These are phyloP conservation scores for Fusarium chlamydosporum DNA, from an alignment of 2,329 filamentous ascomycete genomes.

Conservation along the genomic window DNA sequence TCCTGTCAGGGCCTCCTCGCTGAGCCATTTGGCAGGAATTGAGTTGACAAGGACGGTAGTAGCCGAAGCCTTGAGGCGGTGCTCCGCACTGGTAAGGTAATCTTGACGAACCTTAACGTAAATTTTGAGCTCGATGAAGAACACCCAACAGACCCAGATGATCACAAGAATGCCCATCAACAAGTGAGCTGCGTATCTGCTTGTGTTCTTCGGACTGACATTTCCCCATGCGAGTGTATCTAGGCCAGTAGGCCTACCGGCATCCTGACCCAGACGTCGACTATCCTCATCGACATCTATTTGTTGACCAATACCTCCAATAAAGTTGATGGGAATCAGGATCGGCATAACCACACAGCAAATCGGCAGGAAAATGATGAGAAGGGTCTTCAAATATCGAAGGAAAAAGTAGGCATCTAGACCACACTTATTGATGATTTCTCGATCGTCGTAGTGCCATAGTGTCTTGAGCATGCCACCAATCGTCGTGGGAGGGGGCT, in stretches of 20 bases:
- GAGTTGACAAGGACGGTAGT: constrained; percentile 94
- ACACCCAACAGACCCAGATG: constrained; percentile 86
- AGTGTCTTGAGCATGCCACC: constrained; percentile 68
- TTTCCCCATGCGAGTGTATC: constrained; percentile 92
- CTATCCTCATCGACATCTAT: constrained; percentile 60
- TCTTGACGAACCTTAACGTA: constrained; percentile 96
- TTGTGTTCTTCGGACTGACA: constrained; percentile 73
- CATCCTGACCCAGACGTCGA: constrained; percentile 18
- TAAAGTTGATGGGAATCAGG: constrained; percentile 85
- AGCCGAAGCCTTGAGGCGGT: constrained; percentile 91
- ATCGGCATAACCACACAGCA: constrained; percentile 84
- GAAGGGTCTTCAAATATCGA: constrained; percentile 81
- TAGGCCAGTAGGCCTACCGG: constrained; percentile 68
- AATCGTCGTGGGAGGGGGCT: constrained; percentile 71
- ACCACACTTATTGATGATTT: constrained; percentile 95
- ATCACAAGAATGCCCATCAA: constrained; percentile 83
- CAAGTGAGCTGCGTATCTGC: constrained; percentile 87
- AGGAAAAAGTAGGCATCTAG: constrained; percentile 98
- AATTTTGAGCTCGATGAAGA: constrained; percentile 86
- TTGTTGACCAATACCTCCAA: constrained; percentile 72
- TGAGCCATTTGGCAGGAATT: constrained; percentile 93
- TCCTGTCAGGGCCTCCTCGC: constrained; percentile 81
- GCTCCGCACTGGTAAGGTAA: constrained; percentile 93
- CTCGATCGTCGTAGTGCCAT: constrained; percentile 78
- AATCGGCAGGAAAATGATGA: constrained; percentile 93